Percentiles rank a stretch among this genome's conserved stretches.
Evolutionary conservation across 2,329 filamentous ascomycete genomes (phyloP).

Genomic region (Neofusicoccum cordaticola): DNA sequence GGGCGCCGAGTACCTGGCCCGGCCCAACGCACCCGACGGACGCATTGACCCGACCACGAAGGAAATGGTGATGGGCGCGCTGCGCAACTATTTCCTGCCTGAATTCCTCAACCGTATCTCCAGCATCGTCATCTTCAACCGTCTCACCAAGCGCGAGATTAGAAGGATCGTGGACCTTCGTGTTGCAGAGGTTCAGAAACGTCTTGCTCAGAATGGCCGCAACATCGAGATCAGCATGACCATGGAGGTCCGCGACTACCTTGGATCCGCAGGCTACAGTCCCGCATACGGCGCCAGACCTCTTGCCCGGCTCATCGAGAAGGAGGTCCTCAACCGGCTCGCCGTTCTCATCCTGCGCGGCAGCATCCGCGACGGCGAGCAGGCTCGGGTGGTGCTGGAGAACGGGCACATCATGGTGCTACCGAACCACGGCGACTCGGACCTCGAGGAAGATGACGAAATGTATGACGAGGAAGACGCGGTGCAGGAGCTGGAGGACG

Average conservation of each 20-base stretch:
- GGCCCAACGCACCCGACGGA: constrained; percentile 74
- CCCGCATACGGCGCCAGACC: constrained; percentile 93
- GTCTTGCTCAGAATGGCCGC: constrained; percentile 78
- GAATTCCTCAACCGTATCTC: constrained; percentile 99
- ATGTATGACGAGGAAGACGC: constrained; percentile 76
- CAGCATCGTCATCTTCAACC: constrained; percentile 97
- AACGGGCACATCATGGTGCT: constrained; percentile 78
- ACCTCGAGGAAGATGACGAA: constrained; percentile 61
- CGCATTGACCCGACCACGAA: constrained; percentile 80
- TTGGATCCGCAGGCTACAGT: constrained; percentile 87
- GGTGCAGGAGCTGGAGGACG: constrained; percentile 62
- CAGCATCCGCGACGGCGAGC: constrained; percentile 80
- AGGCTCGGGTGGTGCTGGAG: constrained; percentile 72
- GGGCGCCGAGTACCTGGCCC: constrained; percentile 87
- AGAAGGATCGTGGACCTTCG: constrained; percentile 93
- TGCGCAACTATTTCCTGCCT: constrained; percentile 94
- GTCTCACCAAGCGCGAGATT: constrained; percentile 84
- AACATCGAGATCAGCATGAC: constrained; percentile 82
- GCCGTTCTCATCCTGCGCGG: constrained; percentile 88
- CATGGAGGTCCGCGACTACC: constrained; percentile 85
- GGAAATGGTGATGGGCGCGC: constrained; percentile 84
- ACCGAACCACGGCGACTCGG: constrained; percentile 73
- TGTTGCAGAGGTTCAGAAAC: constrained; percentile 83
- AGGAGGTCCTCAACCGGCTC: constrained; percentile 90
- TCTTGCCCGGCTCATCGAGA: constrained; percentile 85